Base-by-base conservation (phyloP, 352 stramenopile genomes). In the Phytophthora kernoviae region DNA sequence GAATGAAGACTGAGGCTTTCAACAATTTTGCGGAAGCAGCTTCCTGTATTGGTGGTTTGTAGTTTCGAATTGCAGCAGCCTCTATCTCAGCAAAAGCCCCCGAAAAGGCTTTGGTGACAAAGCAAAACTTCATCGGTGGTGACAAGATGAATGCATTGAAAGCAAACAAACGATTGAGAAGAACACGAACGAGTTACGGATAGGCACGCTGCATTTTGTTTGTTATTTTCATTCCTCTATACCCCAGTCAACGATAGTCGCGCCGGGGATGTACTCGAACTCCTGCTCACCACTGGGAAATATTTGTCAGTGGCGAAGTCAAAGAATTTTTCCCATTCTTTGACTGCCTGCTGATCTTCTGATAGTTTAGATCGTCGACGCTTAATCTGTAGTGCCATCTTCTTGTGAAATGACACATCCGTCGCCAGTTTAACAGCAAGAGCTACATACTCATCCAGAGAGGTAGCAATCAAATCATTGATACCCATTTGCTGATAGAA, bases 261-360 rank as follows among this genome's bases (percentile, higher is more conserved):
- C 50, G 10, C 8, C 17, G 20, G 47, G 41, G n/a, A 60, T 47
- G 22, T 48, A 55, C 26, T 22, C 46, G 20, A 34, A 11, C 33
- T 65, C 18, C 36, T 47, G 33, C 20, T 74, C 53, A 1, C 27
- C 58, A 8, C 54, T 77, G 3, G 73, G 50, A 14, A 65, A 79
- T 34, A 81, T 60, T 12, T 57, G 58, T 5, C 34, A 26, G 2
- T 44, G n/a, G 73, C 74, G 58, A 84, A 77, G 11, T 90, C 69
- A 21, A 93, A 75, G 46, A 93, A 91, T 32, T 58, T 69, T 59
- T 91, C 81, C 84, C 84, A 93, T 47, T 91, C 77, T n/a, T 63
- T 17, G 1, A 93, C 71, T 2, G 79, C 81, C 10, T 62, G 36
- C 15, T 18, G 2, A 49, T 87, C 74, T 51, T 76, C 58, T 4